Base-by-base conservation (phyloP, 1,284 basidiomycete species). In the Pseudomicrostroma phylloplanum region DNA sequence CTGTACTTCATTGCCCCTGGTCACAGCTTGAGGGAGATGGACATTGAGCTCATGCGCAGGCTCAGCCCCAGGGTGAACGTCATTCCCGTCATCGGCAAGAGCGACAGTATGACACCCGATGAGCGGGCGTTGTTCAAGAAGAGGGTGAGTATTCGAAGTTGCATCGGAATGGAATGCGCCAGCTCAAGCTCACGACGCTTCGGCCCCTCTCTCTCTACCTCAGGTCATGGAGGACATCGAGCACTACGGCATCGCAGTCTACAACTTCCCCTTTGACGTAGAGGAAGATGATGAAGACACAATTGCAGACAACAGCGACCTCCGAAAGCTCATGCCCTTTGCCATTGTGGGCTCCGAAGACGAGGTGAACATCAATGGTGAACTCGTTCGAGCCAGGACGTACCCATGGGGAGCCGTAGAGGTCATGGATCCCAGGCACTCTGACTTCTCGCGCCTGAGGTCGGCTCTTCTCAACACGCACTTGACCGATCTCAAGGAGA, bases 151-250 rank as follows among this genome's bases (percentile, higher is more conserved):
- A 36, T 21, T n/a, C n/a, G n/a, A n/a, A 13, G 43, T 17, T 4
- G 43, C 43, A 4, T 3, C 30, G 30, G 9, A 36, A 36, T 36
- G 30, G 30, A 36, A 36, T 36, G 30, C 3, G 30, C 4, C 9
- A 36, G 30, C 30, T 36, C 30, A 36, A 36, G 30, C 30, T 36
- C 30, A 36, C 9, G 30, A 36, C 30, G 30, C 3, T 9, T 36
- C 30, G 30, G 30, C 30, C 30, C 30, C 30, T 36, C 30, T 36
- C 4, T 9, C 30, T 13, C 43, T n/a, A n/a, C 15, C 55, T 25
- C 71, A 93, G 90, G 88, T 98, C 78, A 97, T 97, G 92, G 93
- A 98, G 82, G 94, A 99, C 80, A 97, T 99, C 71, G 94, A 97
- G 79, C 86, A 97, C 83, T 97, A 98, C 79, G 88, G 89, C 70